Evolutionary conservation across 2,329 filamentous ascomycete genomes (phyloP), one percentile per base, ranked within the genome.

Genomic region (Xylariaceae sp.): DNA sequence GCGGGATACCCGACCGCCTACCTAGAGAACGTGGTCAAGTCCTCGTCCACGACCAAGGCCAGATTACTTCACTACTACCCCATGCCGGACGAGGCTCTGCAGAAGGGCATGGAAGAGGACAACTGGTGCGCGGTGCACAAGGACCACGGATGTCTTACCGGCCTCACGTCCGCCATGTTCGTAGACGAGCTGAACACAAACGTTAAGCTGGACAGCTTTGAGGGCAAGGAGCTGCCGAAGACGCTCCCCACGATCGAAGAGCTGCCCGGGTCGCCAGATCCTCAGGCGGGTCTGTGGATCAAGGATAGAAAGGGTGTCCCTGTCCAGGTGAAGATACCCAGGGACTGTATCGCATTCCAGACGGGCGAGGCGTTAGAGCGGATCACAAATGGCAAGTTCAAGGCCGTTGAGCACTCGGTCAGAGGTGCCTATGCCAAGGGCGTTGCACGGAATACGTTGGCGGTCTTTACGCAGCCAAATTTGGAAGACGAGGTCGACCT

Each of bases 391-490:
- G 92, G 92, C 8, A 81, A 78, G 56, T 95, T 98, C 70, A 87
- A 84, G 64, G 92, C 92, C 1, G 92, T 97, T 44, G 90, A 92
- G 50, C 92, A 98, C 68, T 97, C 94, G 62, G 92, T 98, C 7
- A 75, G 83, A 50, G 90, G 89, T 0, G 81, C 84, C 4, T 72
- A 76, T 48, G 69, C 75, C 1, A 73, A 70, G 31, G 66, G 68
- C 18, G 73, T 89, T 43, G 85, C 84, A 18, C 70, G 84, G 43
- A 97, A 97, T 65, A 98, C 92, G 8, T 65, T 98, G 50, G 92
- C 92, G 1, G 88, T 97, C 8, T 98, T 97, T 58, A 98, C 90
- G 42, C 92, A 98, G 73, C 92, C 92, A 16, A 95, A 96, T 66
- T 63, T 97, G 44, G 85, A 77, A 52, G 85, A 89, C 52, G 74